phyloP scores from a whole-genome alignment of 1,284 basidiomycete genomes.

The Sutorius eximius region DNA sequence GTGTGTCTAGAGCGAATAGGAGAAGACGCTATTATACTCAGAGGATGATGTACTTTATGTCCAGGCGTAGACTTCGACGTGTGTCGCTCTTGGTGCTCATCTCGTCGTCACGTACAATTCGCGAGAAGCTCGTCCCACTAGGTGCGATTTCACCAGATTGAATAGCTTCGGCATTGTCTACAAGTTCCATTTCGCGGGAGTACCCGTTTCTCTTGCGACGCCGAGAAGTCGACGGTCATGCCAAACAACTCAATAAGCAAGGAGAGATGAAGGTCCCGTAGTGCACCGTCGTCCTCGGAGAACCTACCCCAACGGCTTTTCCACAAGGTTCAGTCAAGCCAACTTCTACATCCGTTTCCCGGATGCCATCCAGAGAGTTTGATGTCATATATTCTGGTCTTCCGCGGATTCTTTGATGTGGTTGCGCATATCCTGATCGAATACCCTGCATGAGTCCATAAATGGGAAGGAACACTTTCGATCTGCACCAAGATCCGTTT shows the following conservation, averaged over 20 bases:
- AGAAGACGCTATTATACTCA: conserved; percentile 1
- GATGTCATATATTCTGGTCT: not conserved
- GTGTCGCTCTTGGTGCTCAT: not conserved
- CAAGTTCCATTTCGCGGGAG: conserved; percentile 4
- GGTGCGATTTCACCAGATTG: conserved; percentile 10
- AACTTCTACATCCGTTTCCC: not conserved
- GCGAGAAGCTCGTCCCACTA: not conserved
- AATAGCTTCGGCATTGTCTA: not conserved
- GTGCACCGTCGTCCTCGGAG: conserved; percentile 20
- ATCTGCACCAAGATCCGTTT: conserved; percentile 19
- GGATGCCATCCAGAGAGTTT: not conserved
- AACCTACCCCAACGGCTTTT: conserved; percentile 3
- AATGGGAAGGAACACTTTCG: not conserved
- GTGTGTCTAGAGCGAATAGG: conserved; percentile 7
- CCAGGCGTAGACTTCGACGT: not conserved
- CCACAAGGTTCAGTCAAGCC: conserved; percentile 5
- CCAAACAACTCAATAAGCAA: conserved; percentile 7
- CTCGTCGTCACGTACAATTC: not conserved
- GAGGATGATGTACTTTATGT: not conserved
- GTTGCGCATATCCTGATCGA: conserved; percentile 2
- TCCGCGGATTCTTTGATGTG: conserved; percentile 1
- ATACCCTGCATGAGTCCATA: not conserved
- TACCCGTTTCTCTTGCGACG: not conserved
- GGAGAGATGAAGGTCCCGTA: not conserved
- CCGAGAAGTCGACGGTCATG: conserved; percentile 2